Evolutionary conservation across 2,329 filamentous ascomycete genomes (phyloP).

Genomic region (Tolypocladium ophioglossoides): DNA sequence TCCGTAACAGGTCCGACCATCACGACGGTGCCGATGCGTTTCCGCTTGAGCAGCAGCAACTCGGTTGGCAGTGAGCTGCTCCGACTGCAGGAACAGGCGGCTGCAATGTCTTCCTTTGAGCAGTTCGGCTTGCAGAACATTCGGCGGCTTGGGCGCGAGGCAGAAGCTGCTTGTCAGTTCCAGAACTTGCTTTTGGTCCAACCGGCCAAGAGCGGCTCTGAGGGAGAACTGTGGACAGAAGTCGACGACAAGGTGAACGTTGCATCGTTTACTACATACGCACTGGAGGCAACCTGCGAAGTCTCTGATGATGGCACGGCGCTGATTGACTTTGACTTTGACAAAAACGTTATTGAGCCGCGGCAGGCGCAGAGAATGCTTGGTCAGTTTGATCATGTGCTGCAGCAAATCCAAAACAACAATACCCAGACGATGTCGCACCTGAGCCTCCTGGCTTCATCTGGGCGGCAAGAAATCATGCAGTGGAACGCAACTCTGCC

Average conservation of each 20-base stretch:
- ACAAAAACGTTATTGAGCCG: background rate
- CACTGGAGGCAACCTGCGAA: slow-evolving; percentile 2
- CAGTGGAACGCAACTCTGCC: slow-evolving; percentile 15
- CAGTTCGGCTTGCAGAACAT: slow-evolving; percentile 48
- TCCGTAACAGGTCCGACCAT: slow-evolving; percentile 2
- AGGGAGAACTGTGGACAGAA: background rate
- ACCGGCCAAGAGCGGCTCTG: background rate
- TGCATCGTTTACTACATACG: slow-evolving; percentile 2
- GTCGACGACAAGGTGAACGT: background rate
- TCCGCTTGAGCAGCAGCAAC: background rate
- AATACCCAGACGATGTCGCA: background rate
- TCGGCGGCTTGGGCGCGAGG: slow-evolving; percentile 38
- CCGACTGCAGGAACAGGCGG: background rate
- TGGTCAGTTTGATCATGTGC: background rate
- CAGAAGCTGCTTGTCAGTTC: slow-evolving; percentile 40
- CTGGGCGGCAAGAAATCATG: background rate
- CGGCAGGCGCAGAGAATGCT: slow-evolving; percentile 1
- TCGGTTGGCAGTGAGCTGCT: background rate
- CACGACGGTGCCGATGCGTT: background rate
- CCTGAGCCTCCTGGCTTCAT: background rate
- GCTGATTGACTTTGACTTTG: background rate
- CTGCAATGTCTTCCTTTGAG: slow-evolving; percentile 21
- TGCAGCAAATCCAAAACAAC: background rate
- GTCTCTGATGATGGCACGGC: background rate
- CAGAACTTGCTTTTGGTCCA: slow-evolving; percentile 18